A percentile compares a stretch with the other conserved stretches of the same genome.
Conservation (phyloP, 441 rosid species). For the Dalechampia spathulata region DNA sequence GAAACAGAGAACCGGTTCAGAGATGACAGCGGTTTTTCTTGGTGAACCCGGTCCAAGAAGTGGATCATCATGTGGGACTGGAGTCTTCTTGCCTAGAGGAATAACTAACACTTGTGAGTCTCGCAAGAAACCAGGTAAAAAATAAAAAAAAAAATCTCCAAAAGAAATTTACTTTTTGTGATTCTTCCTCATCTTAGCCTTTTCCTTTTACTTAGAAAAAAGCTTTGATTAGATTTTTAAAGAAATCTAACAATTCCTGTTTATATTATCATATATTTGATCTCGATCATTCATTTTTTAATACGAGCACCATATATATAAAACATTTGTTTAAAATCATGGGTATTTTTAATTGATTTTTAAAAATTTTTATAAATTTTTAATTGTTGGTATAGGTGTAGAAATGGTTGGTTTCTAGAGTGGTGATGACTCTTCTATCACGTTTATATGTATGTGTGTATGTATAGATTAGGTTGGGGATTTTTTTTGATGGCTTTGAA, state of each 20-base stretch:
- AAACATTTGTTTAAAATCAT: too few species aligned
- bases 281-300: too few species aligned
- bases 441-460: too few species aligned
- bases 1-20: constrained; percentile 30
- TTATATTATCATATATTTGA: too few species aligned
- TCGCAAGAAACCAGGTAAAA: constrained; percentile 58
- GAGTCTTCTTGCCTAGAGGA: constrained; percentile 76
- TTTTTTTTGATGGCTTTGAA: constrained; percentile 8
- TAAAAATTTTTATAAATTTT: background rate
- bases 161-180: background rate
- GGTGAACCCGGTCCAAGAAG: constrained; percentile 40
- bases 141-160: background rate
- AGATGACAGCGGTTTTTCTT: constrained; percentile 62
- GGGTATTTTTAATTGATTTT: background rate
- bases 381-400: background rate
- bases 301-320: too few species aligned
- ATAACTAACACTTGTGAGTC: constrained; percentile 36
- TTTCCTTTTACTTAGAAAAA: too few species aligned
- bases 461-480: constrained; percentile 8
- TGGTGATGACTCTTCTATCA: too few species aligned
- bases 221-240: too few species aligned
- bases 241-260: too few species aligned
- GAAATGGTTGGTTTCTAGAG: constrained; percentile 17
- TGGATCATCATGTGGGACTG: constrained; percentile 73
- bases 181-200: constrained; percentile 4